Base-by-base conservation (phyloP, 164 flowering plant species). In the grape (Vitis vinifera) region DNA sequence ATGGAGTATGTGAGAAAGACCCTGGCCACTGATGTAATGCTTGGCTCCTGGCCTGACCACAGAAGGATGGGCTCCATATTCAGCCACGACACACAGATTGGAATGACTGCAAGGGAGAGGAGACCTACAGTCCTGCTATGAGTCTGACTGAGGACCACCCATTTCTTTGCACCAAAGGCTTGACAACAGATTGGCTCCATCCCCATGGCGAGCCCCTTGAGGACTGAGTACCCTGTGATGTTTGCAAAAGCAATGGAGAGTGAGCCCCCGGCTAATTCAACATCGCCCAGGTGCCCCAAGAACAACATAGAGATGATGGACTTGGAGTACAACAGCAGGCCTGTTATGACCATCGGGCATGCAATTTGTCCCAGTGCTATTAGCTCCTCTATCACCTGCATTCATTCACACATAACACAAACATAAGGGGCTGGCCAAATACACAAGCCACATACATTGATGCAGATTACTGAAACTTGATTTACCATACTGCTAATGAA, bases 341-440 rank as follows among this genome's bases (percentile, higher is more conserved):
- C 71, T 66, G 77, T 71, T 5, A 78, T 12, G 17, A 70, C 16
- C 15, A 73, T 73, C 8, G 79, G 82, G 16, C 71, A 56, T 17
- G 74, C 65, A 23, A 81, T 67, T 59, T 72, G 73, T 23, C 69
- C 75, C 8, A 81, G 77, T 55, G 63, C 51, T 30, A n/a, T 53
- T n/a, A 83, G 53, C 77, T 83, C 82, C 65, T 75, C 81, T n/a
- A 52, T 57, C 44, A 77, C 82, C 86, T 83, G 82, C 78, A 80
- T 60, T 51, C 52, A 55, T 48, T 71, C 27, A 55, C 17, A 57
- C 16, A 13, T n/a, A 55, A 30, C 19, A 48, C 6, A 63, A 5
- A n/a, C 10, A 16, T 37, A 37, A 44, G 31, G 3, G 2, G 1
- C 19, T 11, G 15, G 30, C 14, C 59, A 55, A 30, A 16, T 10